Evolutionary conservation across 768 basidiomycete genomes (phyloP).

Genomic region (Nevesoporus exiguus): DNA sequence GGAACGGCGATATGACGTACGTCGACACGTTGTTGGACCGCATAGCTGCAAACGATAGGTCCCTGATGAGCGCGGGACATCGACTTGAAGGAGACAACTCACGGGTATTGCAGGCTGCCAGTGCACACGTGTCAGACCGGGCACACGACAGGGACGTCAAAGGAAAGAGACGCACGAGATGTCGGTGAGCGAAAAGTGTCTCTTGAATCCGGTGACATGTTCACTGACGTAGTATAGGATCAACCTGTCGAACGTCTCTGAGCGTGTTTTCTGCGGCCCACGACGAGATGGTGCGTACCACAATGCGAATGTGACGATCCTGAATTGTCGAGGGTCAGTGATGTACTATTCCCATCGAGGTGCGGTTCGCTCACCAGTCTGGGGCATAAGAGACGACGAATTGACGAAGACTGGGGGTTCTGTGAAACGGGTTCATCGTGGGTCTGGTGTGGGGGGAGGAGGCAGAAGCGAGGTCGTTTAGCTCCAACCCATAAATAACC

Average conservation of each 20-base stretch:
- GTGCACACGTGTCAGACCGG: constrained; percentile 13
- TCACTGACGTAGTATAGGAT: constrained; percentile 55
- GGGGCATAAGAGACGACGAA: constrained; percentile 55
- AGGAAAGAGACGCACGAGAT: constrained; percentile 52
- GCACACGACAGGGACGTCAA: background rate
- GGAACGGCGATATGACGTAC: constrained; percentile 34
- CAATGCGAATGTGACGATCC: constrained; percentile 61
- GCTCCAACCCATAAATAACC: background rate
- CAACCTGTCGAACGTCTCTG: constrained; percentile 38
- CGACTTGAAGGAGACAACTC: constrained; percentile 12
- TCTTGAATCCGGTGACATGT: constrained; percentile 59
- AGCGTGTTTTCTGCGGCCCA: background rate
- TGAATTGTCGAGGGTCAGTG: constrained; percentile 25
- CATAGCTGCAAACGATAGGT: constrained; percentile 41
- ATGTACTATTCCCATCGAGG: background rate
- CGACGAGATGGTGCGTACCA: constrained; percentile 43
- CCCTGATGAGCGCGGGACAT: background rate
- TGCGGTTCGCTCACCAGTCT: constrained; percentile 59
- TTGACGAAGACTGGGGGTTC: constrained; percentile 16
- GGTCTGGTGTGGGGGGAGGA: background rate
- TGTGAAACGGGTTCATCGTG: constrained; percentile 12
- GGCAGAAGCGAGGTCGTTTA: background rate
- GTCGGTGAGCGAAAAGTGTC: constrained; percentile 77
- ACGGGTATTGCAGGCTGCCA: constrained; percentile 38
- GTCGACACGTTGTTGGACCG: constrained; percentile 64